These are phyloP conservation scores for Dillenia turbinata DNA, from an alignment of 164 flowering plant species.

Conservation along the genomic window DNA sequence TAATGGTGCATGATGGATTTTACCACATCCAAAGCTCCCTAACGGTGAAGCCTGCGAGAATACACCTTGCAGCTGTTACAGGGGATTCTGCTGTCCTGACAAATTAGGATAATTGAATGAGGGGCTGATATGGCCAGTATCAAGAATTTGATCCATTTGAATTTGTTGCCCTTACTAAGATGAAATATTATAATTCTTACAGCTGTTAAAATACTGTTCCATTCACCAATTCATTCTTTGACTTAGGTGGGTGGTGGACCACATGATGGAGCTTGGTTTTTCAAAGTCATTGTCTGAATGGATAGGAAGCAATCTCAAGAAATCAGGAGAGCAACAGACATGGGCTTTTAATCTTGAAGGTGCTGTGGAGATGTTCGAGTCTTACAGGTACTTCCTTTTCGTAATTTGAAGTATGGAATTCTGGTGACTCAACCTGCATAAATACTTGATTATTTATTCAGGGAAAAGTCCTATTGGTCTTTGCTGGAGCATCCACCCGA, in stretches of 20 bases:
- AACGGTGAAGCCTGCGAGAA: no score
- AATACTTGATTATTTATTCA: slow-evolving; percentile 18
- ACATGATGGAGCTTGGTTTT: slow-evolving; percentile 80
- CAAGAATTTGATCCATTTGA: no score
- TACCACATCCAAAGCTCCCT: no score
- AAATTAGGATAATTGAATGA: no score
- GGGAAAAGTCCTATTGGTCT: slow-evolving; percentile 80
- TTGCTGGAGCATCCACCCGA: slow-evolving; percentile 79
- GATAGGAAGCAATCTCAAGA: slow-evolving; percentile 87
- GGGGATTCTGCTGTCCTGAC: no score
- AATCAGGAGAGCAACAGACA: slow-evolving; percentile 59
- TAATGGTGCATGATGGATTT: no score
- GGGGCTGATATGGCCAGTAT: no score
- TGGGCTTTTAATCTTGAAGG: slow-evolving; percentile 88
- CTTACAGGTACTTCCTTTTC: slow-evolving; percentile 51
- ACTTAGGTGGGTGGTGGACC: slow-evolving; percentile 88
- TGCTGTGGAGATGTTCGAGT: slow-evolving; percentile 84
- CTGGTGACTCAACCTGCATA: not conserved
- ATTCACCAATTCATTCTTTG: no score
- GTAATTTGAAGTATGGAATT: not conserved
- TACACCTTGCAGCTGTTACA: no score
- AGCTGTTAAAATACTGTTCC: no score
- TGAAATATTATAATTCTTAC: no score
- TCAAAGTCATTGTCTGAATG: slow-evolving; percentile 77
- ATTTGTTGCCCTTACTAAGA: no score